Conservation (phyloP, 1,284 basidiomycete species). For the Trametes sp. region DNA sequence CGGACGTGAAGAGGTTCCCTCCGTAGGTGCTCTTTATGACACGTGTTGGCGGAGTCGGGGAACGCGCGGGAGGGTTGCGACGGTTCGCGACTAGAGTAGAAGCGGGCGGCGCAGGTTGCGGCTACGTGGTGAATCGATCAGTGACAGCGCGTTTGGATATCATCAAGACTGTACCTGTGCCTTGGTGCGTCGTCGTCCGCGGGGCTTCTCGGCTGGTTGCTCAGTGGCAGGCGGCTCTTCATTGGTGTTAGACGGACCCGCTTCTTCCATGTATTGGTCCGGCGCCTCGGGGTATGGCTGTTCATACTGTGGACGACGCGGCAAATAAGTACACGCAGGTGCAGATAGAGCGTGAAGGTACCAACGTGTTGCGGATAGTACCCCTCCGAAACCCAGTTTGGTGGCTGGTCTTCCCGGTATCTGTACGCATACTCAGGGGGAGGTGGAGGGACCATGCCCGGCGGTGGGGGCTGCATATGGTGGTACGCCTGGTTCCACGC, state of each 20-base stretch:
- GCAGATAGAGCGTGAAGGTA: not conserved
- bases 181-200: constrained; percentile 72
- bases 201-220: constrained; percentile 46
- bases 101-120: constrained; percentile 68
- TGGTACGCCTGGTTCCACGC: constrained; percentile 54
- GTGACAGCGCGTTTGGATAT: not conserved
- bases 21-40: constrained; percentile 88
- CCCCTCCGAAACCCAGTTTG: constrained; percentile 52
- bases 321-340: no score
- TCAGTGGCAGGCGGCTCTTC: constrained; percentile 41
- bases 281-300: constrained; percentile 50
- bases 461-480: constrained; percentile 50
- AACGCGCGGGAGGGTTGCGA: constrained; percentile 71
- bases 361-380: constrained; percentile 65
- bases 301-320: constrained; percentile 45
- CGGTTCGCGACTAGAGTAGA: constrained; percentile 68
- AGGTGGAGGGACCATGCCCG: constrained; percentile 51
- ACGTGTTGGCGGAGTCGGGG: constrained; percentile 79
- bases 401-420: constrained; percentile 60
- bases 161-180: constrained; percentile 52
- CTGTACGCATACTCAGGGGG: constrained; percentile 60
- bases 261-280: constrained; percentile 56
- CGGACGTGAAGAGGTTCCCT: constrained; percentile 82
- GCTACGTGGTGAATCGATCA: constrained; percentile 38
- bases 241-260: constrained; percentile 51